Conservation (phyloP, 2,329 filamentous ascomycete genomes). For the Penicillium psychrosexuale region DNA sequence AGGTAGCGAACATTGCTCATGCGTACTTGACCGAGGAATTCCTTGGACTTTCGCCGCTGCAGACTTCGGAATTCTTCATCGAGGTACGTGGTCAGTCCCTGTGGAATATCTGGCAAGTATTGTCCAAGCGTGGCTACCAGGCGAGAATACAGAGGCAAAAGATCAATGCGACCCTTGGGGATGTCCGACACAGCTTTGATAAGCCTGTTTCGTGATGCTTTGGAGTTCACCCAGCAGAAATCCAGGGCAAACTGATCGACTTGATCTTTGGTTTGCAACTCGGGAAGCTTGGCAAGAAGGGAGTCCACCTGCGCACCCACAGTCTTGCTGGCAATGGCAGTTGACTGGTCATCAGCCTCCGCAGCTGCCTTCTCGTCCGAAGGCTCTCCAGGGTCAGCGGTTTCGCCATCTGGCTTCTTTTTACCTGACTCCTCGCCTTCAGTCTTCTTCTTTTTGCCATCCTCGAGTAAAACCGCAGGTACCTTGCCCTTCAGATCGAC, state of each 20-base stretch:
- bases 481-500: constrained; percentile 95
- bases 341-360: constrained; percentile 76
- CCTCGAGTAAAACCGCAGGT: constrained; percentile 87
- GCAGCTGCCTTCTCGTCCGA: constrained; percentile 50
- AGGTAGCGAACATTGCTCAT: constrained; percentile 96
- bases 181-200: constrained; percentile 92
- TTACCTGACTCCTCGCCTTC: constrained; percentile 79
- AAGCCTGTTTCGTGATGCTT: constrained; percentile 90
- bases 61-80: constrained; percentile 96
- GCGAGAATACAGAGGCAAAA: constrained; percentile 87
- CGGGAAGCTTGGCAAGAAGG: constrained; percentile 79
- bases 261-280: constrained; percentile 84
- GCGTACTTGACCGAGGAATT: constrained; percentile 90
- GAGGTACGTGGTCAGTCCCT: constrained; percentile 84
- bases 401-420: constrained; percentile 62
- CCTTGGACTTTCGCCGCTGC: constrained; percentile 94
- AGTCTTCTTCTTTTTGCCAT: constrained; percentile 87
- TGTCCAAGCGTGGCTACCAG: constrained; percentile 88
- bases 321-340: constrained; percentile 94
- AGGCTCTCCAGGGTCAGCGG: constrained; percentile 39
- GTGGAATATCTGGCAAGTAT: constrained; percentile 92
- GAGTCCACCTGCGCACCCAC: constrained; percentile 96
- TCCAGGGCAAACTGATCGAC: constrained; percentile 92
- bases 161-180: constrained; percentile 86
- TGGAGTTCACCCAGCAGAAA: constrained; percentile 98